Evolutionary conservation across 768 basidiomycete species (phyloP).

Genomic region (Sutorius australiensis): DNA sequence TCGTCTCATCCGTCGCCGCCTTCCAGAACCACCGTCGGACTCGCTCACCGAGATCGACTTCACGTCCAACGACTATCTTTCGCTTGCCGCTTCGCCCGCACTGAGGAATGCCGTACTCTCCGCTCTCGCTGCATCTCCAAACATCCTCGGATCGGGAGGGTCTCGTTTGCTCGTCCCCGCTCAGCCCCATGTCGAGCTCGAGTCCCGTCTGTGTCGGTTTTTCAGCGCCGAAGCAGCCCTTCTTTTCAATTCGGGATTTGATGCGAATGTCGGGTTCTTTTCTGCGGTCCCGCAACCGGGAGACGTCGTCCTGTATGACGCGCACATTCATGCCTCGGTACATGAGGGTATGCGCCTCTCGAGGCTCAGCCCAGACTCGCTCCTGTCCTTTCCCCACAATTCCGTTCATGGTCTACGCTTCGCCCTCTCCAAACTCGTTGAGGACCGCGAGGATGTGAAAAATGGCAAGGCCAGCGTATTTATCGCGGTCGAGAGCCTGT

Average conservation of each 20-base stretch:
- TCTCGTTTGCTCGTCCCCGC: constrained; percentile 77
- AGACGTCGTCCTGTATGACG: constrained; percentile 80
- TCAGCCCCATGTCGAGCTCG: constrained; percentile 57
- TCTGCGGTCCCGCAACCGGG: constrained; percentile 70
- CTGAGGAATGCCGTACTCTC: constrained; percentile 59
- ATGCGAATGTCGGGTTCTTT: constrained; percentile 89
- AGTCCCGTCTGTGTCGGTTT: constrained; percentile 60
- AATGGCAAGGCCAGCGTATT: constrained; percentile 54
- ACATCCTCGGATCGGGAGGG: constrained; percentile 81
- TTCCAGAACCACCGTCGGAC: constrained; percentile 52
- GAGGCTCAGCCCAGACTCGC: constrained; percentile 37
- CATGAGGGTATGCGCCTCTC: constrained; percentile 84
- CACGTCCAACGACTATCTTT: constrained; percentile 92
- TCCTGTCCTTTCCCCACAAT: constrained; percentile 69
- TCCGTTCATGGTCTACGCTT: constrained; percentile 47
- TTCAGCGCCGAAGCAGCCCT: constrained; percentile 65
- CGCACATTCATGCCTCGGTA: constrained; percentile 85
- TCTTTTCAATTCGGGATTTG: constrained; percentile 90
- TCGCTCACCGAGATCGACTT: constrained; percentile 50
- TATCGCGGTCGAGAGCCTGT: constrained; percentile 83
- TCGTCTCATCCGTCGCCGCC: constrained; percentile 64
- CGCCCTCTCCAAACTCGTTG: constrained; percentile 40
- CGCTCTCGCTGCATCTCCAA: constrained; percentile 45
- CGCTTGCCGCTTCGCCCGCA: constrained; percentile 56
- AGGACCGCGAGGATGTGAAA: constrained; percentile 35